Evolutionary conservation across 1,284 basidiomycete species (phyloP), one percentile per base, ranked within the genome.

Genomic region (Tilletia walkeri): DNA sequence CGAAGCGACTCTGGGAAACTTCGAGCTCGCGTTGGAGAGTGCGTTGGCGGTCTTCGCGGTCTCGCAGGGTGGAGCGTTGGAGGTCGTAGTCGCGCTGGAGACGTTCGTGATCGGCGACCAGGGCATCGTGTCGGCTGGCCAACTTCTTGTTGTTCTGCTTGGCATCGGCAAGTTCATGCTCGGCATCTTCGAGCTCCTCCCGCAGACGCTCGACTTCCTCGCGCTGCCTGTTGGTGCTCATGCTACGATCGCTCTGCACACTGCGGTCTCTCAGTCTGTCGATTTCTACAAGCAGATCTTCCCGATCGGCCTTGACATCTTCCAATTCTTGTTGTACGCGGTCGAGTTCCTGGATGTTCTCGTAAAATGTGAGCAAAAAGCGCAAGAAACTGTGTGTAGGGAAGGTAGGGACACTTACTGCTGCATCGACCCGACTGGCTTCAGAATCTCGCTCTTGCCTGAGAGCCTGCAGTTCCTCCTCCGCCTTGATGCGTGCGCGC

Each of bases 81-180:
- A 72, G 75, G 63, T 77, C 73, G 63, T 76, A 36, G 69, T 77
- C 74, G 69, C 75, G 71, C 70, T 76, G 75, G 71, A 76, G 74
- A 54, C 72, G 67, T 20, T 78, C 75, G 63, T 78, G 70, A 48
- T 79, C 77, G 38, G 70, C 71, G 10, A 73, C 69, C 0, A 78
- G 75, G 61, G 76, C 72, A 1, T 75, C 75, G 24, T 77, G 73
- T n/a, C 73, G 72, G 59, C 74, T 73, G 47, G 72, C 70, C 71
- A 79, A 70, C 69, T 72, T 71, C 61, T 76, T 72, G 59, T 79
- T 77, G 53, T 73, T 72, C 67, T 76, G 72, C 63, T 72, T 72
- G 9, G 76, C 73, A 5, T 56, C 70, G 7, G 75, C 74, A 53
- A 74, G 75, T 67, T 78, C 59, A 14, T 63, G 59, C 36, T 63